Evolutionary conservation across 1,284 basidiomycete species (phyloP).

Genomic region (Xanthoconium separans): DNA sequence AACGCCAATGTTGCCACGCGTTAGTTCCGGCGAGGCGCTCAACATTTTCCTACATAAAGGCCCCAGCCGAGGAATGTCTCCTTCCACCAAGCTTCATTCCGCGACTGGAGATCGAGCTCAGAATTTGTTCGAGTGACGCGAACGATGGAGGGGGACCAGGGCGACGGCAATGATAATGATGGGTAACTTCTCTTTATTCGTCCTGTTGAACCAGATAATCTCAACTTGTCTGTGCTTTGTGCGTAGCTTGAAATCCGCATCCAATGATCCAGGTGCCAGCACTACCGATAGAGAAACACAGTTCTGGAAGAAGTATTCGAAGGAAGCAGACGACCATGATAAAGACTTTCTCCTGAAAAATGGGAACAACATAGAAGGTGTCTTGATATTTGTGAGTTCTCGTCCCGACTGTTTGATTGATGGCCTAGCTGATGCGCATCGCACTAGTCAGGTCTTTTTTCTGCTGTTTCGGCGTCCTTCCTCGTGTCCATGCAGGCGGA

Average conservation of each 20-base stretch:
- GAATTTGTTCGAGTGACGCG: not conserved
- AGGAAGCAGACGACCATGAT: not conserved
- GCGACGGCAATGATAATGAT: not conserved
- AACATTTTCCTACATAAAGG: not conserved
- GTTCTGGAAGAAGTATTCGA: not conserved
- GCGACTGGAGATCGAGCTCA: not conserved
- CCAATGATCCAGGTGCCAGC: not conserved
- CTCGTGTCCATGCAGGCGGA: not conserved
- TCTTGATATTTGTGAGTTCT: not conserved
- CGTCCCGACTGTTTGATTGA: not conserved
- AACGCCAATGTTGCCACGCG: no score
- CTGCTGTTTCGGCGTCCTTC: not conserved
- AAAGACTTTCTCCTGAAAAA: not conserved
- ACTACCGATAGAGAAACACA: not conserved
- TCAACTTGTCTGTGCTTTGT: not conserved
- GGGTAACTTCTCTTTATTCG: not conserved
- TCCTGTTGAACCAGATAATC: not conserved
- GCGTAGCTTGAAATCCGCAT: not conserved
- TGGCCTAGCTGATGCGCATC: no score
- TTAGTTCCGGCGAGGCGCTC: not conserved
- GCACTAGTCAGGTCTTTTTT: not conserved
- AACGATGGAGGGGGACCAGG: not conserved
- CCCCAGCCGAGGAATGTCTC: no score
- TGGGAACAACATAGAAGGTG: not conserved
- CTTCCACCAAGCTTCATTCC: not conserved